Evolutionary conservation across 1,139 yeast genomes (phyloP).

Genomic region (Scheffersomyces illinoinensis): DNA sequence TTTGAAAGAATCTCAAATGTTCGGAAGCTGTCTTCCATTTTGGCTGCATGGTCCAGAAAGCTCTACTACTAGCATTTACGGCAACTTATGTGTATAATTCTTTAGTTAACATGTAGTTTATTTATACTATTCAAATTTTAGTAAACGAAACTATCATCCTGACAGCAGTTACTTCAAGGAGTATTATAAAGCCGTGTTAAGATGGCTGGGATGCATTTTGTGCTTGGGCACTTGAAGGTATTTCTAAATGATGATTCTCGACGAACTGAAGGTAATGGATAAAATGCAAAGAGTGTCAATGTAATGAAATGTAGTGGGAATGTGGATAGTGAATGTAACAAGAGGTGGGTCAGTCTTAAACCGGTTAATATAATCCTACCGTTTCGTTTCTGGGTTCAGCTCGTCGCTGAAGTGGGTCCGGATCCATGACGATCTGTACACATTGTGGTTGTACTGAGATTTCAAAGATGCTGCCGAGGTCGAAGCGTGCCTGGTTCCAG

Average conservation of each 20-base stretch:
- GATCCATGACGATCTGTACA: neutral
- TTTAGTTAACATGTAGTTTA: neutral
- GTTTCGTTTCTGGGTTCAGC: neutral
- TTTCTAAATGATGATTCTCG: neutral
- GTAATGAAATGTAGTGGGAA: neutral
- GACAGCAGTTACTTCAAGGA: neutral
- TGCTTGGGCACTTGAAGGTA: neutral
- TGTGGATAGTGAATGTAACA: neutral
- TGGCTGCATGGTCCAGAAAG: too few species aligned
- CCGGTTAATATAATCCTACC: neutral
- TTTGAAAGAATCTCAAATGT: too few species aligned
- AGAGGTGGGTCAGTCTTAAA: neutral
- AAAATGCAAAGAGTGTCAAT: neutral
- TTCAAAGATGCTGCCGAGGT: neutral
- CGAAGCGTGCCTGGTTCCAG: neutral
- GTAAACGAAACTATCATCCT: neutral
- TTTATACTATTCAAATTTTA: neutral
- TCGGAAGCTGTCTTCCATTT: neutral
- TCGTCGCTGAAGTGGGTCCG: neutral
- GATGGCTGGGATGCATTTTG: neutral
- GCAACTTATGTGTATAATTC: neutral
- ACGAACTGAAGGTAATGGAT: neutral
- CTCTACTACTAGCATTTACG: neutral
- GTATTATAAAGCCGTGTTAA: neutral
- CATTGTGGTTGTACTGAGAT: neutral